phyloP scores from a whole-genome alignment of 495 filamentous ascomycete genomes.

The Neurospora tetrasperma region DNA sequence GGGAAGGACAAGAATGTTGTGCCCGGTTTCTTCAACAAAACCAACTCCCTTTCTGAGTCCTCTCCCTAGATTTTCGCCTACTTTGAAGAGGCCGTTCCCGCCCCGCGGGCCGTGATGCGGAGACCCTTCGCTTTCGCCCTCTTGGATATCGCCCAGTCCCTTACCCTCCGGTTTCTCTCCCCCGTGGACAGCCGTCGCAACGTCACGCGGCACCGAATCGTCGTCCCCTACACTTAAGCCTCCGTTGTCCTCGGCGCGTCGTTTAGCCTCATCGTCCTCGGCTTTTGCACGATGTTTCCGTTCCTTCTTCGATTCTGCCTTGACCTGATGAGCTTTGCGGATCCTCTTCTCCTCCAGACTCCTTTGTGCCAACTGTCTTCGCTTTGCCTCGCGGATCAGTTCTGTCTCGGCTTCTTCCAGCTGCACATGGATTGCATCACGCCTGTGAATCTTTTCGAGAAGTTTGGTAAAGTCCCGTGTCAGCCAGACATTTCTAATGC shows the following conservation, averaged over 20 bases:
- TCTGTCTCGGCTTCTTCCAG: constrained; percentile 80
- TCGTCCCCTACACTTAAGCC: constrained; percentile 80
- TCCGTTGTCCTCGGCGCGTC: constrained; percentile 49
- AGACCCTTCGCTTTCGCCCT: constrained; percentile 17
- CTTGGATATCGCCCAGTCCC: constrained; percentile 19
- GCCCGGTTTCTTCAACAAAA: constrained; percentile 33
- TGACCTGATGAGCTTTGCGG: constrained; percentile 37
- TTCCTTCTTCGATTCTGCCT: constrained; percentile 41
- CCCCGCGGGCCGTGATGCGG: constrained; percentile 12
- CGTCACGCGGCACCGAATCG: constrained; percentile 64
- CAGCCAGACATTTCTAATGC: constrained; percentile 93
- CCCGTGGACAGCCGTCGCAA: constrained; percentile 57
- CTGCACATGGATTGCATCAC: constrained; percentile 57
- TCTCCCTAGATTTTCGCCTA: constrained; percentile 26
- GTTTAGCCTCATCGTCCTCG: constrained; percentile 47
- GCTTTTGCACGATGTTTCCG: constrained; percentile 32
- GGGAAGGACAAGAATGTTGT: background rate
- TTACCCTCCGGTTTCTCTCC: constrained; percentile 11
- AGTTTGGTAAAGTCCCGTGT: constrained; percentile 86
- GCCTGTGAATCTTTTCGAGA: constrained; percentile 70
- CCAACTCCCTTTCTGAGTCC: constrained; percentile 34
- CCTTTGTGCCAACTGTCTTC: constrained; percentile 57
- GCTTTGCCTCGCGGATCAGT: constrained; percentile 68
- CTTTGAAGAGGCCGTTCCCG: constrained; percentile 23
- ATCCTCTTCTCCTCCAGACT: constrained; percentile 53